phyloP scores from a whole-genome alignment of 306 rosid species.

The Inga laurina region DNA sequence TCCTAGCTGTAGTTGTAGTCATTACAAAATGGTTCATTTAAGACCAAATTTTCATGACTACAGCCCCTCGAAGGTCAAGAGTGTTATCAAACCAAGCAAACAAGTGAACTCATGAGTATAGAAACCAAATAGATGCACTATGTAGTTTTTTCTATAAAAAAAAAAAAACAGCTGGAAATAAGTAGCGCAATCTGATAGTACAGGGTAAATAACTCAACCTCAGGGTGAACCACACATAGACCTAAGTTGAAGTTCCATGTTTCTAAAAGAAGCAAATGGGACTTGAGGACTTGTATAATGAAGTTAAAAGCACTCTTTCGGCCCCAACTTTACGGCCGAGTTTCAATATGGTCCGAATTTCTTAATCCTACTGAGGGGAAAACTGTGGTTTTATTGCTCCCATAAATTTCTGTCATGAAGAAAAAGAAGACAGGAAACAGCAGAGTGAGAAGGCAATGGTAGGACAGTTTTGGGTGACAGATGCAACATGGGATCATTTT shows the following conservation, averaged over 20 bases:
- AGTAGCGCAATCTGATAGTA: neutral
- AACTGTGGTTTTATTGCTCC: neutral
- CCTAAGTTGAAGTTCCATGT: neutral
- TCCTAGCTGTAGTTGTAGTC: neutral
- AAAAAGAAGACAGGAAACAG: neutral
- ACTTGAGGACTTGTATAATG: neutral
- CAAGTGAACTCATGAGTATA: neutral
- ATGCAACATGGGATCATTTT: neutral
- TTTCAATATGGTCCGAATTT: neutral
- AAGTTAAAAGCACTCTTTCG: neutral
- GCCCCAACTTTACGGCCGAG: neutral
- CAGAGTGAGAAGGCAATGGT: neutral
- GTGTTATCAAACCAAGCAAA: neutral
- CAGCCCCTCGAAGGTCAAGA: neutral
- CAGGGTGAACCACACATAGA: neutral
- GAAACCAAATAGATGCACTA: neutral
- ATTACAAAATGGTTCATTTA: neutral
- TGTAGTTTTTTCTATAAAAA: neutral
- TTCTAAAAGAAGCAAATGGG: constrained; percentile 1
- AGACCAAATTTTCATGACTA: neutral
- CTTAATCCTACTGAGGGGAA: neutral
- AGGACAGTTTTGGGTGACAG: neutral
- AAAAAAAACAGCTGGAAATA: neutral
- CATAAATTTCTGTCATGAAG: neutral
- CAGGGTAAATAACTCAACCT: neutral